Conservation (phyloP, 1,284 basidiomycete genomes). For the Porodaedalea pini region DNA sequence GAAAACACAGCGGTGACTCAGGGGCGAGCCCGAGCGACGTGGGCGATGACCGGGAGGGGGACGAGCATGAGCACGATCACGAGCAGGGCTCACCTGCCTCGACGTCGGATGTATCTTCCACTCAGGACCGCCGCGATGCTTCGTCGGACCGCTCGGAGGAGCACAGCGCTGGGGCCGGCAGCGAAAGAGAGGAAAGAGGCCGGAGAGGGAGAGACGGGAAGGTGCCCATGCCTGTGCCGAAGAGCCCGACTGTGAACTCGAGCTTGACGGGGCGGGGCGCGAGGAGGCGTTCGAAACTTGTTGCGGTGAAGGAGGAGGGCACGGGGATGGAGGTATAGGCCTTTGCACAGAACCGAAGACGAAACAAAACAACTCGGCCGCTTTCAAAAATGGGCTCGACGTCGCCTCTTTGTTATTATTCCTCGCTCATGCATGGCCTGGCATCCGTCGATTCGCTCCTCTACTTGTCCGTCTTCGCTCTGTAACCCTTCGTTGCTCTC, state of each 20-base stretch:
- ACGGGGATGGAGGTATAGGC: slow-evolving; percentile 16
- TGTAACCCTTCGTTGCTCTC: not conserved
- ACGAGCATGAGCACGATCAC: slow-evolving; percentile 18
- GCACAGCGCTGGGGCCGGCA: not conserved
- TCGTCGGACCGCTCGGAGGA: not conserved
- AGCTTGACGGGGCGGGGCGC: not conserved
- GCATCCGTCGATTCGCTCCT: no score
- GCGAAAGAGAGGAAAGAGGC: slow-evolving; percentile 2
- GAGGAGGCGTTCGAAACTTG: slow-evolving; percentile 8
- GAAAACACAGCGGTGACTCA: slow-evolving; percentile 54
- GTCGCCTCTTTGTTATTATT: no score
- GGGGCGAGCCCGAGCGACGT: slow-evolving; percentile 6
- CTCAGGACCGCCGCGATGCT: not conserved
- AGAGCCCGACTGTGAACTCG: not conserved
- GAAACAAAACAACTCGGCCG: no score
- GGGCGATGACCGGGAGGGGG: slow-evolving; percentile 17
- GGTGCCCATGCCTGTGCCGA: not conserved
- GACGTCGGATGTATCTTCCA: not conserved
- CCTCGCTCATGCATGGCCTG: not conserved
- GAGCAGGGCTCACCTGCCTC: not conserved
- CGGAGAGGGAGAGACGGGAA: slow-evolving; percentile 3
- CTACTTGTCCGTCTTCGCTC: not conserved
- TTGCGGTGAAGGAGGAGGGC: slow-evolving; percentile 20
- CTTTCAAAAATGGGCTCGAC: not conserved
- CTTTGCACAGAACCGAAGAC: not conserved